Evolutionary conservation across 179 eudicot species (phyloP).

Genomic region (Vitellaria paradoxa): DNA sequence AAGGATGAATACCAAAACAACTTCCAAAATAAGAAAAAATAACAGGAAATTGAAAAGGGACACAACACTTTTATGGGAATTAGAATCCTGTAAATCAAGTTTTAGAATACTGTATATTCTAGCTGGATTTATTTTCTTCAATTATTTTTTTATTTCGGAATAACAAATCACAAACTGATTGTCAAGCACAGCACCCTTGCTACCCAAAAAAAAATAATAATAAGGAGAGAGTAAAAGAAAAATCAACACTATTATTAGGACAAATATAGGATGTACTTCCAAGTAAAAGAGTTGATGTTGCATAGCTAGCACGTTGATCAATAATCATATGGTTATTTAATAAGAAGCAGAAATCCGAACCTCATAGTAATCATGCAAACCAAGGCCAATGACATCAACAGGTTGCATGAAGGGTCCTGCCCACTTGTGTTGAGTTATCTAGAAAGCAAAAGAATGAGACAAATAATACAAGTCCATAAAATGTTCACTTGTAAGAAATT

Average conservation of each 20-base stretch:
- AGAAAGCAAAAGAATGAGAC: constrained; percentile 2
- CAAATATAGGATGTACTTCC: not conserved
- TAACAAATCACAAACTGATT: not conserved
- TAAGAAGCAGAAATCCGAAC: constrained; percentile 27
- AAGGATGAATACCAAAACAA: not conserved
- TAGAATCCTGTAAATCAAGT: not conserved
- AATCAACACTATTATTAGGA: not conserved
- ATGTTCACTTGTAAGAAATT: not conserved
- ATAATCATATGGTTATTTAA: not conserved
- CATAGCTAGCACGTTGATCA: not conserved
- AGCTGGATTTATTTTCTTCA: too few relatives aligned
- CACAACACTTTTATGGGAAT: not conserved
- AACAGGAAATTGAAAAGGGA: not conserved
- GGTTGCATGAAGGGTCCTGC: constrained; percentile 87
- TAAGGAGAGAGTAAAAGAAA: not conserved
- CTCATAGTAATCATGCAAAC: constrained; percentile 77
- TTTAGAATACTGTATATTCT: not conserved
- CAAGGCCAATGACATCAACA: constrained; percentile 82
- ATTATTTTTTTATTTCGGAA: not conserved
- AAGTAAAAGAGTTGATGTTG: too few relatives aligned
- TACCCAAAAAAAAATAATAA: too few relatives aligned
- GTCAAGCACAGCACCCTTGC: not conserved
- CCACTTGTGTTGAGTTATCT: constrained; percentile 85
- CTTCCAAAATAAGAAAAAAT: not conserved
- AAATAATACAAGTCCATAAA: too few relatives aligned